Evolutionary conservation across 768 basidiomycete species (phyloP), one percentile per base, ranked within the genome.

Genomic region (Calocybe gangraenosa): DNA sequence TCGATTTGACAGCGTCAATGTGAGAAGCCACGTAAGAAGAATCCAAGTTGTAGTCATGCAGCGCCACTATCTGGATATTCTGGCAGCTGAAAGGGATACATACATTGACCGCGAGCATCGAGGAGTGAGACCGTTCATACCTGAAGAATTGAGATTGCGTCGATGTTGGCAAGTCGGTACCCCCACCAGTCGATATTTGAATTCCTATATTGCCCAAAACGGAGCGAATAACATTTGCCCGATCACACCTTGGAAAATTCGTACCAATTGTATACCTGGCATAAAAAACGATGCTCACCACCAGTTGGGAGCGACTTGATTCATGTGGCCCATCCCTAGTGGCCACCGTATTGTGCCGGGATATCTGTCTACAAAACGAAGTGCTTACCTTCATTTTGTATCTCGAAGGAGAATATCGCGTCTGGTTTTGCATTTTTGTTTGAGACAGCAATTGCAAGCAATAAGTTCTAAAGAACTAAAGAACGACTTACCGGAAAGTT

Each of bases 1-100:
- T 38, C 61, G 69, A 57, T 64, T 67, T 54, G 63, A 66, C 18
- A 20, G 71, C 45, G 58, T 67, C 32, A 63, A 75, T 54, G 62
- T 70, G 58, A 40, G 65, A 47, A 18, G 59, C 36, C 65, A 75
- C 34, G 57, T 77, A 28, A 56, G 68, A 34, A 69, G 74, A 73
- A 61, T 78, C 36, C 57, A 69, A 31, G 57, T 67, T 49, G 57
- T 77, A 58, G 70, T 76, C 51, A 39, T 60, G 59, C 14, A 58
- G 32, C 7, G 57, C 59, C 14, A 57, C 53, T 11, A 60, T 55
- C 35, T 60, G 57, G 9, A 60, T 44, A 38, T 54, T 51, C 17
- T 44, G 15, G 32, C 59, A 58, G 28, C 59, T 60, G 25, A 4
- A 28, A 28, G n/a, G n/a, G n/a, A n/a, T n/a, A n/a, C n/a, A n/a